Evolutionary conservation across 73 alveolate species (phyloP).

Genomic region (Paramecium caudatum): DNA sequence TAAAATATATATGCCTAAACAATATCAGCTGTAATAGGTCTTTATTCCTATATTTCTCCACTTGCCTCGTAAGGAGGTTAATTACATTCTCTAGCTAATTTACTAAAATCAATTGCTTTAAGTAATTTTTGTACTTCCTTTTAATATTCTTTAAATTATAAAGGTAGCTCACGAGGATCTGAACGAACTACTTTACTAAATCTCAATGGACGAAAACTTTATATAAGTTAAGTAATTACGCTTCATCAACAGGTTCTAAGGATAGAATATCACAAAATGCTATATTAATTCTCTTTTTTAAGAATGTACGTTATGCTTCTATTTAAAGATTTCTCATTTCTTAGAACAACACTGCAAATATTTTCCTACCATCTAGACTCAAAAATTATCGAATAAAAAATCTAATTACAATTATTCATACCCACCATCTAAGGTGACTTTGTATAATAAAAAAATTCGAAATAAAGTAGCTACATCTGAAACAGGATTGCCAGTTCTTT

Average conservation of each 20-base stretch:
- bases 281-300: conserved; percentile 26
- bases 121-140: neutral
- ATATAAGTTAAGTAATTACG: neutral
- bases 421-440: conserved; percentile 20
- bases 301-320: conserved; percentile 1
- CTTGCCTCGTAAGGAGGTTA: conserved; percentile 2
- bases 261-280: conserved; percentile 54
- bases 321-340: conserved; percentile 4
- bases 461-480: conserved; percentile 21
- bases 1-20: conserved; percentile 32
- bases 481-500: conserved; percentile 25
- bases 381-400: conserved; percentile 41
- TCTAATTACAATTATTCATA: neutral
- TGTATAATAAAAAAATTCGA: conserved; percentile 25
- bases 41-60: conserved; percentile 47
- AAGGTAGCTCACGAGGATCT: neutral
- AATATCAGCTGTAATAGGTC: neutral
- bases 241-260: conserved; percentile 65
- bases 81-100: conserved; percentile 37
- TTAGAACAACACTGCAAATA: conserved; percentile 25
- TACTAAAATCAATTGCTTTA: conserved; percentile 33
- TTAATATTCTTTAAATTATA: neutral
- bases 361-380: conserved; percentile 41
- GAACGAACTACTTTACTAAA: neutral
- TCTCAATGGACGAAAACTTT: conserved; percentile 52